Conservation (phyloP, 2,329 filamentous ascomycete genomes). For the Huntiella decipiens region DNA sequence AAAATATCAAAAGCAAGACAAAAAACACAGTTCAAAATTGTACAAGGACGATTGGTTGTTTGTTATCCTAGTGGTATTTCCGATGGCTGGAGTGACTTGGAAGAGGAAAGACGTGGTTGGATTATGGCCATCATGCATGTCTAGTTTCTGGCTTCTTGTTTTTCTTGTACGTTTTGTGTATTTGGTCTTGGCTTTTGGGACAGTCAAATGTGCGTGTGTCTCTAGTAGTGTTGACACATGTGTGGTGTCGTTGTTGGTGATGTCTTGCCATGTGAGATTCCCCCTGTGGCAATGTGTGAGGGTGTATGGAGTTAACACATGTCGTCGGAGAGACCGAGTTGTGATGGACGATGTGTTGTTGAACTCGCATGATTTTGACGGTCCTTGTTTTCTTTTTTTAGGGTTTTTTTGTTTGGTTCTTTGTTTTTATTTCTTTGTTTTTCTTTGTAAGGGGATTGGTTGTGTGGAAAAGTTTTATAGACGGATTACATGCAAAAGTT, state of each 20-base stretch:
- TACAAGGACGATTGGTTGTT: too few species aligned
- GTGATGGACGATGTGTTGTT: too few species aligned
- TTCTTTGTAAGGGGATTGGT: conserved; percentile 18
- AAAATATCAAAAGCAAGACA: conserved; percentile 4
- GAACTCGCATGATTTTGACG: too few species aligned
- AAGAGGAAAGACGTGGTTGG: background rate
- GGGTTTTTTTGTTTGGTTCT: background rate
- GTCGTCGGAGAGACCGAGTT: too few species aligned
- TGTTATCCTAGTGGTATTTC: background rate
- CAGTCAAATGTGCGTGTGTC: too few species aligned
- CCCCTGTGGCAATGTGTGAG: too few species aligned
- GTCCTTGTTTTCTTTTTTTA: background rate
- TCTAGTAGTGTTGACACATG: too few species aligned
- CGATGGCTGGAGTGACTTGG: background rate
- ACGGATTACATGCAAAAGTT: conserved; percentile 6
- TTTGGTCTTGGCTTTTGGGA: too few species aligned
- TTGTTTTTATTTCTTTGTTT: conserved; percentile 15
- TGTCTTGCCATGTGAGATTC: too few species aligned
- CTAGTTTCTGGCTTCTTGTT: background rate
- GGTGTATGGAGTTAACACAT: too few species aligned
- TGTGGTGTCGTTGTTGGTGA: too few species aligned
- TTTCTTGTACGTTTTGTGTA: background rate
- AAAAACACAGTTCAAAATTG: background rate
- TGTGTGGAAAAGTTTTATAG: conserved; percentile 2
- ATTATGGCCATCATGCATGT: background rate